Conservation (phyloP, 164 flowering plant genomes). For the Chloranthus sessilifolius region DNA sequence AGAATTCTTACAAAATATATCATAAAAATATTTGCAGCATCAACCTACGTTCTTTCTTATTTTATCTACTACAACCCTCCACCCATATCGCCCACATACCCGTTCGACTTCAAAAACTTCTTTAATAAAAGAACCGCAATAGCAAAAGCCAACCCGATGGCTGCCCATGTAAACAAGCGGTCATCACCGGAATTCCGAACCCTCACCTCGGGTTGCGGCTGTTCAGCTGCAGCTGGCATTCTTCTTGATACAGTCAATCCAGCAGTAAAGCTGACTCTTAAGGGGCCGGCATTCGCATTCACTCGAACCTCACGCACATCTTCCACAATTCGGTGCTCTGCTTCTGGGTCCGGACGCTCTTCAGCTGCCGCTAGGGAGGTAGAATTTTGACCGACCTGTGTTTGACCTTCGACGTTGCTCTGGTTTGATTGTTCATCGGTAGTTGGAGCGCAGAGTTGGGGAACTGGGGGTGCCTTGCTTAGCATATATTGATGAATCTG, state of each 20-base stretch:
- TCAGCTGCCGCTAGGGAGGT: conserved; percentile 16
- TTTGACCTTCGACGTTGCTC: conserved; percentile 25
- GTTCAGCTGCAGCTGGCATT: conserved; percentile 29
- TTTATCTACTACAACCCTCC: no score
- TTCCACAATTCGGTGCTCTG: conserved; percentile 32
- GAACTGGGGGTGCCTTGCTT: conserved; percentile 78
- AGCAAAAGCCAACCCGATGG: conserved; percentile 76
- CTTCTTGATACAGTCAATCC: conserved; percentile 24
- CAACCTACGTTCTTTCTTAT: no score
- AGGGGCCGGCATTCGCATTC: conserved; percentile 38
- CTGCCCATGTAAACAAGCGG: conserved; percentile 85
- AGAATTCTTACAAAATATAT: no score
- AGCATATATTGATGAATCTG: conserved; percentile 94
- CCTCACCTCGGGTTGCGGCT: conserved; percentile 25
- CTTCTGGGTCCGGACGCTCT: conserved; percentile 23
- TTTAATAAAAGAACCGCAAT: conserved; percentile 66
- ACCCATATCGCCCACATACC: conserved; percentile 43
- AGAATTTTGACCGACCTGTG: conserved; percentile 22
- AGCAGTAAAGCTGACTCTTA: conserved; percentile 26
- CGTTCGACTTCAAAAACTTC: conserved; percentile 72
- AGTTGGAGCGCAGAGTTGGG: conserved; percentile 29
- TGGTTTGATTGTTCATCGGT: conserved; percentile 30
- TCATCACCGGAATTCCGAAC: conserved; percentile 60
- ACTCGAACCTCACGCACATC: conserved; percentile 38
- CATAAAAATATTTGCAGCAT: no score